Base-by-base conservation (phyloP, 2,329 filamentous ascomycete species). In the Teratosphaeria zuluensis region DNA sequence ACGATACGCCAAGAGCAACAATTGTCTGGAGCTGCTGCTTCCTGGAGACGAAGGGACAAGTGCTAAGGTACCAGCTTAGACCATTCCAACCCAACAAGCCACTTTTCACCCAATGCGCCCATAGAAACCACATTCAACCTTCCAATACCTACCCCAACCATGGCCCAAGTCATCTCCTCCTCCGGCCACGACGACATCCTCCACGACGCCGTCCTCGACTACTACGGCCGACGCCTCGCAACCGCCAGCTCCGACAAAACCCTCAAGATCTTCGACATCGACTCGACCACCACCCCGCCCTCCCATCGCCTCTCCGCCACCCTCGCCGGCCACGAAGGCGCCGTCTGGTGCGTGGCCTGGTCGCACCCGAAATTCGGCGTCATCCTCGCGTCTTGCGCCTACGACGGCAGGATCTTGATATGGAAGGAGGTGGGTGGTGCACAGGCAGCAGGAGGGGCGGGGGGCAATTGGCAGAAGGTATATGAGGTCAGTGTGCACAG, bases 171-270 rank as follows among this genome's bases (percentile, higher is more conserved):
- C 69, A 91, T 92, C 76, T 84, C 87, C 65, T 91, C 90, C 76
- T 88, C 87, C 62, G 88, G 88, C 72, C 94, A 99, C 80, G 92
- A 97, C 87, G 92, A 96, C 75, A 97, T 97, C 92, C 96, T 99
- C 83, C 94, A 99, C 76, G 94, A 99, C 83, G 94, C 94, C 65
- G 92, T 95, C 65, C 87, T 99, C 72, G 94, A 99, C 76, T 99
- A 97, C 81, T 99, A 97, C 76, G 94, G 94, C 71, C 87, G 94
- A 66, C 88, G 92, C 72, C 85, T 99, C 68, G 94, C 94, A 63
- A 99, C 94, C 65, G 97, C 94, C 77, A 96, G 92, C 38, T 96
- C 92, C 65, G 94, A 99, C 78, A 92, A 94, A 74, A 97, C 92
- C 54, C 95, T 99, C 80, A 97, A 97, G 80, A 97, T 99, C 72